Evolutionary conservation across 2,329 filamentous ascomycete species (phyloP), one percentile per base, ranked within the genome.

Genomic region (Phialophora chinensis): DNA sequence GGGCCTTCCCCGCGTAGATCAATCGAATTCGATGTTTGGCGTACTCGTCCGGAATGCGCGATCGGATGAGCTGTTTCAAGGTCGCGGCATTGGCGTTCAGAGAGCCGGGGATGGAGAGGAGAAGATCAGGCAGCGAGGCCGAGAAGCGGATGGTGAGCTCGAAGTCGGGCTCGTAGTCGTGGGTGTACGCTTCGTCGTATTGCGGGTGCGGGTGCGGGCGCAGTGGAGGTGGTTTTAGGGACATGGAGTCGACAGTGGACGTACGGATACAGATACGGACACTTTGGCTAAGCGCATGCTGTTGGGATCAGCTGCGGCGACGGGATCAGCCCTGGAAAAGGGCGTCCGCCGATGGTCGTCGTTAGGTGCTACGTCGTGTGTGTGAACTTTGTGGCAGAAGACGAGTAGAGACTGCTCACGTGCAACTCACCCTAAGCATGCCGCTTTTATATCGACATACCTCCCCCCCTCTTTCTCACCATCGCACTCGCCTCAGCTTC

Each of bases 61-160:
- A 79, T 72, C 95, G 92, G 75, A 98, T 91, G 60, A 90, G 84
- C 73, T 91, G 89, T 78, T 96, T 97, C 65, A 98, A 85, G 1
- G 90, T 87, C 63, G 92, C 86, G 62, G 92, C 87, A 56, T 83
- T 78, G 0, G 93, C 91, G 5, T 84, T 81, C 17, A 67, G 55
- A 14, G 69, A 70, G 20, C 59, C 65, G 57, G 87, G 78, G 74
- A 98, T 87, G 74, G 92, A 88, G 67, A 98, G 86, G 49, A 90
- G 86, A 47, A 97, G 86, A 77, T 98, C 95, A 17, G 92, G 90
- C 65, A 94, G 86, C 0, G 92, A 89, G 67, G 90, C 89, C 61
- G 92, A 92, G 85, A 99, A 98, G 78, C 94, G 93, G 77, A 98
- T 89, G 44, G 91, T 94, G 54, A 98, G 84, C 74, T 90, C 88